Percentiles rank a stretch among this genome's conserved stretches.
phyloP scores from a whole-genome alignment of 495 filamentous ascomycete genomes.

The Evernia prunastri region DNA sequence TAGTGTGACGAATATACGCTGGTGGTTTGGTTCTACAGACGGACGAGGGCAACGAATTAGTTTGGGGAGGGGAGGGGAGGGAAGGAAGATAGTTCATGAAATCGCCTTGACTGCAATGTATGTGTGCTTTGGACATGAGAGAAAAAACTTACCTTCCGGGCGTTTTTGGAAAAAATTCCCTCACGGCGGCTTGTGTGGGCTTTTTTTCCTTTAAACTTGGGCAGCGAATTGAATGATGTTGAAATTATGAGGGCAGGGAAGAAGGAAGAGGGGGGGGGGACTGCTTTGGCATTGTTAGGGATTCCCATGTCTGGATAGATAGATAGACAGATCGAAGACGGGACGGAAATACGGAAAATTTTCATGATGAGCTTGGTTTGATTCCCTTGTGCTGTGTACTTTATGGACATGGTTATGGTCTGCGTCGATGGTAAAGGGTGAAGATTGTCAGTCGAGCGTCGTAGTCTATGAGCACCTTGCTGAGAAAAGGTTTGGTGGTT shows the following conservation, averaged over 20 bases:
- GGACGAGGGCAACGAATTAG: conserved; percentile 1
- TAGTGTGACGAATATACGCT: conserved; percentile 8
- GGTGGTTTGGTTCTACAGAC: not conserved
- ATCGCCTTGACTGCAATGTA: not conserved
- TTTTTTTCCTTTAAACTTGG: too few species aligned
- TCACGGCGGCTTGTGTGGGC: conserved; percentile 1
- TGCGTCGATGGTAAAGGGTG: too few species aligned
- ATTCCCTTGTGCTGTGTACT: too few species aligned
- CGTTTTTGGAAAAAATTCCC: not conserved
- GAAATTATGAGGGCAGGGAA: not conserved
- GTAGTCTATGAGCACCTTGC: too few species aligned
- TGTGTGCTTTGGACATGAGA: conserved; percentile 3
- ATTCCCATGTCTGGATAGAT: conserved; percentile 9
- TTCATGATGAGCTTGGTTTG: too few species aligned
- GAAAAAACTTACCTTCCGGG: too few species aligned
- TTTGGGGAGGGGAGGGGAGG: too few species aligned
- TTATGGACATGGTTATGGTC: too few species aligned
- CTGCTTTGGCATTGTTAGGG: not conserved
- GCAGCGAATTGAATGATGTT: not conserved
- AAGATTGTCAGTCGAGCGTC: too few species aligned
- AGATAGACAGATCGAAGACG: not conserved
- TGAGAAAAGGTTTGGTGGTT: too few species aligned
- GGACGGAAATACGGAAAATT: not conserved
- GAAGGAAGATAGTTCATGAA: not conserved
- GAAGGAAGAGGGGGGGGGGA: too few species aligned